These are phyloP conservation scores for Ceratocystis harringtonii DNA, from an alignment of 2,329 filamentous ascomycete species.

Conservation along the genomic window DNA sequence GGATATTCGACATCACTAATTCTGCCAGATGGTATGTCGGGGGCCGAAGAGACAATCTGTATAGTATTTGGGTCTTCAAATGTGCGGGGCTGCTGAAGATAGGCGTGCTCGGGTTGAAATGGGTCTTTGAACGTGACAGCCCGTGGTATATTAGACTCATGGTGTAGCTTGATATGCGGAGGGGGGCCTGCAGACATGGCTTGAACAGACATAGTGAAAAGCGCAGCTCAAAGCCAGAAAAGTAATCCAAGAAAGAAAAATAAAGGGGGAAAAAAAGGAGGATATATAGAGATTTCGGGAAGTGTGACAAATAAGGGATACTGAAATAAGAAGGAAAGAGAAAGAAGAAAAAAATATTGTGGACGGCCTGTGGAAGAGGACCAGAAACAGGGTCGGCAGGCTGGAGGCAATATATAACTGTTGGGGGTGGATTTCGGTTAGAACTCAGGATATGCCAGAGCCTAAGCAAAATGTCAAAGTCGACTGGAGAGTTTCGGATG, in stretches of 20 bases:
- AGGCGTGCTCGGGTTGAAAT: not conserved
- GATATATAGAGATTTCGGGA: not conserved
- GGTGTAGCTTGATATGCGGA: not conserved
- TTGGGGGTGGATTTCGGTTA: not conserved
- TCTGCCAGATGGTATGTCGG: conserved; percentile 3
- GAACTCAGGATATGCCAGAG: not conserved
- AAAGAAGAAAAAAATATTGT: not conserved
- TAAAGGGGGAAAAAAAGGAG: not conserved
- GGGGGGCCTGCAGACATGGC: conserved; percentile 1
- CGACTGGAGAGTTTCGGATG: not conserved
- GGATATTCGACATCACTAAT: conserved; percentile 8
- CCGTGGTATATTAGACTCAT: not conserved
- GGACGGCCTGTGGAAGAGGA: not conserved
- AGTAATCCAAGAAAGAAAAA: not conserved
- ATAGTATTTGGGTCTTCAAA: conserved; percentile 5
- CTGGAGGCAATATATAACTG: not conserved
- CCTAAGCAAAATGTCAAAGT: not conserved
- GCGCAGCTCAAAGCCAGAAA: not conserved
- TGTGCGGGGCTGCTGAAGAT: conserved; percentile 10
- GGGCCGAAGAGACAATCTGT: conserved; percentile 5
- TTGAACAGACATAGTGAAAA: conserved; percentile 5
- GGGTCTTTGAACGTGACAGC: conserved; percentile 7
- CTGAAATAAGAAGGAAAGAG: not conserved
- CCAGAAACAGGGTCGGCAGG: not conserved
- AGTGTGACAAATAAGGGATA: not conserved